Base-by-base conservation (phyloP, 2,329 filamentous ascomycete species). In the Ophiognomonia clavigignenti-juglandacearum region DNA sequence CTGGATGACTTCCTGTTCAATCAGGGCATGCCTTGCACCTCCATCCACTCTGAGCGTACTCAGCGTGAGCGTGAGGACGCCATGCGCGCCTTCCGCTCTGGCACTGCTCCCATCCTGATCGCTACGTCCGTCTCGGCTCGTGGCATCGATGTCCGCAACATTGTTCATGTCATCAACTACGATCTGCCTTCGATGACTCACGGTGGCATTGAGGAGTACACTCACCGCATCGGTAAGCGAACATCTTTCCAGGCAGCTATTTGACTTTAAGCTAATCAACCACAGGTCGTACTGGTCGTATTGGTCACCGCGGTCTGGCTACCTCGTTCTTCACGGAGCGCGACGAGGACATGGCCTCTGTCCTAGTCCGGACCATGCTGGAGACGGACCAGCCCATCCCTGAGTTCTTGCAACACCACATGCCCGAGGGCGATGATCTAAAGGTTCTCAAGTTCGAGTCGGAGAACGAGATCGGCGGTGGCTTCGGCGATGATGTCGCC, bases 21-120 rank as follows among this genome's bases (percentile, higher is more conserved):
- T 62, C 72, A 79, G 50, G 77, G 80, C 0, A 67, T 96, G 2
- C 93, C 93, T 0, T 86, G 83, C 42, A 95, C 89, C 0, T 95
- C 91, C 0, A 95, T 97, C 56, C 93, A 97, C 56, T 73, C 82
- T 1, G 88, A 90, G 48, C 86, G 92, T 20, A 95, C 86, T 32
- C 93, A 97, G 68, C 78, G 79, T 52, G 92, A 97, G 73, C 87
- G 93, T 54, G 92, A 97, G 64, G 90, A 95, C 61, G 85, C 92
- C 2, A 78, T 97, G 82, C 83, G 90, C 57, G 77, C 85, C 2
- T 97, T 97, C 75, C 83, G 87, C 18, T 72, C 70, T 18, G 92
- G 87, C 2, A 78, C 76, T 26, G 75, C 78, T 9, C 91, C 92
- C 0, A 86, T 98, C 46, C 66, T 98, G 48, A 80, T 97, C 50